A percentile compares a stretch with the other conserved stretches of the same genome.
Conservation (phyloP, 805 yeast species). For the Metschnikowia amazonensis region DNA sequence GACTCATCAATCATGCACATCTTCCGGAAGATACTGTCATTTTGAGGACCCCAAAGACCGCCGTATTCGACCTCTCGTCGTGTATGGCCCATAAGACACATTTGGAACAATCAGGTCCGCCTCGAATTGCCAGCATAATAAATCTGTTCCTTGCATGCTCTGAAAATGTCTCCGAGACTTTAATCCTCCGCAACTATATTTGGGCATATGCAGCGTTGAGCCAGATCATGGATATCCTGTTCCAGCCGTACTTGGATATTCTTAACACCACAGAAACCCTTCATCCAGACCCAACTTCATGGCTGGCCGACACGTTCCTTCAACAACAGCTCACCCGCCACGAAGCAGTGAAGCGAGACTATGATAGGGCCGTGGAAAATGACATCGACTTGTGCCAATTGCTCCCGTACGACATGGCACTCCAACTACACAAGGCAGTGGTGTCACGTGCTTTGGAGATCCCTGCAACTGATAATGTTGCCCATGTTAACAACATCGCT, state of each 20-base stretch:
- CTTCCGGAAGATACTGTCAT: slow-evolving; percentile 8
- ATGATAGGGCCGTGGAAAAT: background rate
- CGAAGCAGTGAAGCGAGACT: slow-evolving; percentile 1
- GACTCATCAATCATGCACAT: slow-evolving; percentile 7
- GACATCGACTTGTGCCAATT: slow-evolving; percentile 10
- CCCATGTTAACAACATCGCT: background rate
- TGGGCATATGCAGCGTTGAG: slow-evolving; percentile 13
- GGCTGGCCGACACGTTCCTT: background rate
- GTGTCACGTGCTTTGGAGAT: slow-evolving; percentile 62
- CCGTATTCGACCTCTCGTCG: slow-evolving; percentile 10
- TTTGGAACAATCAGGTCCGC: background rate
- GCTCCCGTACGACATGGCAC: slow-evolving; percentile 21
- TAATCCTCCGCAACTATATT: slow-evolving; percentile 15
- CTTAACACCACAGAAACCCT: slow-evolving; percentile 11
- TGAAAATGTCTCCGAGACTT: slow-evolving; percentile 11
- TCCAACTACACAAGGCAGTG: slow-evolving; percentile 43
- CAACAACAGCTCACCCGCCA: background rate
- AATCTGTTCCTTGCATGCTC: slow-evolving; percentile 1
- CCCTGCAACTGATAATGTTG: slow-evolving; percentile 37
- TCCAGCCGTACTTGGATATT: slow-evolving; percentile 13
- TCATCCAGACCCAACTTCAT: slow-evolving; percentile 4
- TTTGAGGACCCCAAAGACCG: slow-evolving; percentile 11
- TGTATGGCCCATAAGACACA: slow-evolving; percentile 1
- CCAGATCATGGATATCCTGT: background rate
- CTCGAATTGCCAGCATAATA: background rate